Percentiles rank a stretch among this genome's conserved stretches.
Evolutionary conservation across 2,329 filamentous ascomycete species (phyloP).

Genomic region (Xylaria sp.): DNA sequence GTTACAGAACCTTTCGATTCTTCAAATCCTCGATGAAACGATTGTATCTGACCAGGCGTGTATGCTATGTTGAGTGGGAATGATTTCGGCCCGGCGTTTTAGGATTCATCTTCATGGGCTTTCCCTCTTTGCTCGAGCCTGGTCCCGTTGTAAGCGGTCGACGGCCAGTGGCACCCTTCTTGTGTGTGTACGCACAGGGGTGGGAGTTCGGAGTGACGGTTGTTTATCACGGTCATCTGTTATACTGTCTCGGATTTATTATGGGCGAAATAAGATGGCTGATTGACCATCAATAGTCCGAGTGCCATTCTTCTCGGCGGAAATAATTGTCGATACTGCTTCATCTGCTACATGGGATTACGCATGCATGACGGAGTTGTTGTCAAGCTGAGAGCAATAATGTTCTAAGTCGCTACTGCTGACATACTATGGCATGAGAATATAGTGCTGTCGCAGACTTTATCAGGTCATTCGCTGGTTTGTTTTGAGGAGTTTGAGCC

Average conservation of each 20-base stretch:
- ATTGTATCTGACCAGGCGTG: slow-evolving; percentile 14
- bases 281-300: background rate
- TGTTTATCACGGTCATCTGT: slow-evolving; percentile 9
- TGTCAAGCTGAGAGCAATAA: slow-evolving; percentile 16
- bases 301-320: background rate
- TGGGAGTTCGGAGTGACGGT: slow-evolving; percentile 21
- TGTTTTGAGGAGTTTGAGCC: slow-evolving; percentile 7
- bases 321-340: slow-evolving; percentile 15
- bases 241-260: slow-evolving; percentile 1
- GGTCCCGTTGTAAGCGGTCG: slow-evolving; percentile 12
- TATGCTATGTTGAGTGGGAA: slow-evolving; percentile 27
- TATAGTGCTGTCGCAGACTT: background rate
- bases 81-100: slow-evolving; percentile 27
- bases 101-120: slow-evolving; percentile 20
- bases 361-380: slow-evolving; percentile 5
- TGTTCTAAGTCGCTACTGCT: background rate
- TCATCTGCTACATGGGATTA: slow-evolving; percentile 9
- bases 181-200: background rate
- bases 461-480: background rate
- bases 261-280: slow-evolving; percentile 9
- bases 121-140: background rate
- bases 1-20: background rate
- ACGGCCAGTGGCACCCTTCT: background rate
- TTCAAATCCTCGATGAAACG: background rate
- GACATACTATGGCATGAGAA: background rate